These are phyloP conservation scores for Yamadazyma sp. DNA, from an alignment of 805 yeast genomes.

Conservation along the genomic window DNA sequence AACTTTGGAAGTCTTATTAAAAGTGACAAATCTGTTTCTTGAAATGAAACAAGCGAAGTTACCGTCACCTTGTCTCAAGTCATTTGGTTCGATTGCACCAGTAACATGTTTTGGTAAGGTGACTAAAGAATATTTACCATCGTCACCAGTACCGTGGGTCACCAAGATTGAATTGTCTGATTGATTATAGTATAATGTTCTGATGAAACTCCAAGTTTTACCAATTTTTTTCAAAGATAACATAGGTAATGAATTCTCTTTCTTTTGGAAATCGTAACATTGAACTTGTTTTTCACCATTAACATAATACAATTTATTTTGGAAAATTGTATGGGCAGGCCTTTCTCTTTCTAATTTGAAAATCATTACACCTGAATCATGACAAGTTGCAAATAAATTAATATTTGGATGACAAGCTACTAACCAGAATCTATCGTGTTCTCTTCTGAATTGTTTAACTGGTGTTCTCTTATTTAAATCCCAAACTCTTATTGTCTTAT, in stretches of 20 bases:
- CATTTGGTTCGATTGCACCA: slow-evolving; percentile 93
- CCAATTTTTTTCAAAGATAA: slow-evolving; percentile 83
- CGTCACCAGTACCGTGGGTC: slow-evolving; percentile 70
- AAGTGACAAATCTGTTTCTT: slow-evolving; percentile 89
- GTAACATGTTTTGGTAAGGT: slow-evolving; percentile 80
- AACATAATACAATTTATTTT: slow-evolving; percentile 71
- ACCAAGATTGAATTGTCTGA: slow-evolving; percentile 84
- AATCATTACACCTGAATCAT: slow-evolving; percentile 96
- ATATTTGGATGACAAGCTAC: slow-evolving; percentile 84
- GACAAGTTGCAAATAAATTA: slow-evolving; percentile 93
- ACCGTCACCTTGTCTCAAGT: slow-evolving; percentile 75
- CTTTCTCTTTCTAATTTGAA: slow-evolving; percentile 97
- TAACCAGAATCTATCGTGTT: slow-evolving; percentile 92
- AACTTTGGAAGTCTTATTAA: slow-evolving; percentile 58
- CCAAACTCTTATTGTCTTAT: slow-evolving; percentile 95
- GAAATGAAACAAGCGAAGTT: slow-evolving; percentile 87
- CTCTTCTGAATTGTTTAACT: slow-evolving; percentile 91
- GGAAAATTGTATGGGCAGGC: slow-evolving; percentile 78
- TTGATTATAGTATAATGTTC: slow-evolving; percentile 86
- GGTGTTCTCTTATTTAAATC: slow-evolving; percentile 92
- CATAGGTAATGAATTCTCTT: slow-evolving; percentile 70
- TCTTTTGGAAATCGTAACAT: slow-evolving; percentile 63
- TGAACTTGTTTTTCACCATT: slow-evolving; percentile 86
- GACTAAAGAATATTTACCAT: slow-evolving; percentile 68
- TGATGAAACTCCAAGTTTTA: slow-evolving; percentile 79